phyloP scores from a whole-genome alignment of 164 flowering plant species.

The Paratinospora sagittata region DNA sequence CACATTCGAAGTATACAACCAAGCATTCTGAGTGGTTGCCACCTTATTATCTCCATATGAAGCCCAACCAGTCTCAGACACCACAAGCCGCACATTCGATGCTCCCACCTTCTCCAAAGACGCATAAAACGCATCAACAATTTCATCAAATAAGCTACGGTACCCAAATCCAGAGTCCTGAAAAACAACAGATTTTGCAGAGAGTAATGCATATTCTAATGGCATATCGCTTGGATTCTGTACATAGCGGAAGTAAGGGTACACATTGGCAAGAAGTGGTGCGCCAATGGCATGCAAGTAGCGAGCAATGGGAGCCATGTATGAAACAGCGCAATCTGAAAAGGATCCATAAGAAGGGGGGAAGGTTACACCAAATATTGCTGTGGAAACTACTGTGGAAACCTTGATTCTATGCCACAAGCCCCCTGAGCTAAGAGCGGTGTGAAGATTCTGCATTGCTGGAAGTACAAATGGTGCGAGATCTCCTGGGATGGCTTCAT shows the following conservation, averaged over 20 bases:
- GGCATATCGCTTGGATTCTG: not conserved
- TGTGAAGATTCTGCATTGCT: conserved; percentile 14
- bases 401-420: conserved; percentile 15
- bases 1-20: conserved; percentile 7
- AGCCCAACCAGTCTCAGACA: conserved; percentile 17
- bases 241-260: conserved; percentile 8
- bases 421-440: conserved; percentile 1
- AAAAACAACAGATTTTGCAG: not conserved
- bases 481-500: conserved; percentile 17
- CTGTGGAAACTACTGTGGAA: conserved; percentile 6
- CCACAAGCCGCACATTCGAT: not conserved
- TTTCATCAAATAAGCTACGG: conserved; percentile 12
- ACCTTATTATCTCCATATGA: not conserved
- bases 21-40: not conserved
- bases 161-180: conserved; percentile 1
- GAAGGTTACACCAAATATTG: conserved; percentile 4
- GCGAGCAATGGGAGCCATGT: conserved; percentile 12
- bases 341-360: conserved; percentile 16
- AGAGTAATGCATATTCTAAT: conserved; percentile 8
- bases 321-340: not conserved
- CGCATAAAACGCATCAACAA: conserved; percentile 9
- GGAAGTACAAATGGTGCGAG: conserved; percentile 7
- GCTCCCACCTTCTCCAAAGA: conserved; percentile 12
- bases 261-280: conserved; percentile 16
- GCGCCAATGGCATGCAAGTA: conserved; percentile 10